Base-by-base conservation (phyloP, 768 basidiomycete genomes). In the Xanthoconium stramineum region DNA sequence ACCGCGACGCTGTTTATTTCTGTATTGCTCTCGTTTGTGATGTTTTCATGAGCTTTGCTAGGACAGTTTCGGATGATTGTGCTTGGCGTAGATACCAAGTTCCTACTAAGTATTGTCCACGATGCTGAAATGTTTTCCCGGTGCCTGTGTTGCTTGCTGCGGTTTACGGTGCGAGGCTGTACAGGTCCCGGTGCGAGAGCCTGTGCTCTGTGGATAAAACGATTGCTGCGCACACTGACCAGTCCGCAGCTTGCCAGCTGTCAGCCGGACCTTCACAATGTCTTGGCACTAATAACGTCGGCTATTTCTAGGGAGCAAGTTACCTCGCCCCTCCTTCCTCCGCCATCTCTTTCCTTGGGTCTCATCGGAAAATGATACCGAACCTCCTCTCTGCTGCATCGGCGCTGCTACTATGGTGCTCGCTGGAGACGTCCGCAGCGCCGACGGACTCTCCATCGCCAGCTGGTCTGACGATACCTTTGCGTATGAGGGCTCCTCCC, bases 391-490 rank as follows among this genome's bases (percentile, higher is more conserved):
- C 64, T 19, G 52, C 46, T 10, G 53, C 46, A 17, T 60, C 44
- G 5, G 1, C 60, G 14, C 46, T 69, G 17, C 5, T 61, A 5
- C 38, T 69, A 17, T 63, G 54, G 37, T 30, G 47, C 12, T 61
- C 59, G 19, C 37, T 58, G 11, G 50, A 54, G 35, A 48, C 45
- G 1, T 46, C 30, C 3, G 58, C 55, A 28, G 66, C 53, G 11
- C 71, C 69, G 1, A 53, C 64, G 11, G 48, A 58, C 0, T 2
- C 45, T 19, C 33, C 38, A 52, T 28, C 50, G 9, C 19, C 50
- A 33, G 47, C 48, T 43, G 67, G 65, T 12, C 48, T 60, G 47
- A 44, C 61, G 19, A 61, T 71, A 28, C 61, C 70, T 46, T 28
- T 71, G 45, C 50, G n/a, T 5, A 50, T 57, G 59, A 50, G 68